Percentiles rank a stretch among this genome's conserved stretches.
Evolutionary conservation across 2,329 filamentous ascomycete species (phyloP).

Genomic region (Apiospora malaysiana): DNA sequence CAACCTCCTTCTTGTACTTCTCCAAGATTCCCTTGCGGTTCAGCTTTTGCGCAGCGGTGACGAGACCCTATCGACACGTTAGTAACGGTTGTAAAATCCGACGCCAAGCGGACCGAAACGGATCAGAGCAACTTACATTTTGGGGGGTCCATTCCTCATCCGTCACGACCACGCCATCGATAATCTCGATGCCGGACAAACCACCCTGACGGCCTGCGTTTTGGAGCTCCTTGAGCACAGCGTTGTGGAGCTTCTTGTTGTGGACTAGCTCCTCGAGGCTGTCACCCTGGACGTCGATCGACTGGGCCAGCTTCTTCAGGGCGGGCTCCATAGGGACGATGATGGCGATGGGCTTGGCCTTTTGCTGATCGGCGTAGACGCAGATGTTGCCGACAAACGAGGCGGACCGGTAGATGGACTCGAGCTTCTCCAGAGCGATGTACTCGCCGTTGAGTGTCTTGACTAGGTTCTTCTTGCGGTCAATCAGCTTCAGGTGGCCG

Average conservation of each 20-base stretch:
- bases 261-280: slow-evolving; percentile 71
- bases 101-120: not conserved
- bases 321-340: slow-evolving; percentile 62
- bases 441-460: slow-evolving; percentile 85
- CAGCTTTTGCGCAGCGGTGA: slow-evolving; percentile 75
- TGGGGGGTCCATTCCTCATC: slow-evolving; percentile 80
- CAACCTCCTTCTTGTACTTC: slow-evolving; percentile 66
- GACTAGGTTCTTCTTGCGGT: slow-evolving; percentile 89
- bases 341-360: slow-evolving; percentile 61
- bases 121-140: slow-evolving; percentile 60
- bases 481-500: slow-evolving; percentile 78
- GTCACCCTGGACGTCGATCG: slow-evolving; percentile 58
- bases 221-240: slow-evolving; percentile 71
- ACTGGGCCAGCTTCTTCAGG: slow-evolving; percentile 57
- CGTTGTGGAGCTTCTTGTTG: slow-evolving; percentile 66
- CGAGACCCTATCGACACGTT: slow-evolving; percentile 54
- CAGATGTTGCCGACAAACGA: slow-evolving; percentile 61
- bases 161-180: slow-evolving; percentile 72
- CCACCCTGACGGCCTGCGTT: slow-evolving; percentile 65
- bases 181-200: slow-evolving; percentile 70
- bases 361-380: slow-evolving; percentile 57
- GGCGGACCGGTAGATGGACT: slow-evolving; percentile 58
- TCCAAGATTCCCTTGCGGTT: slow-evolving; percentile 71
- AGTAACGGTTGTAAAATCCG: not conserved
- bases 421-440: slow-evolving; percentile 78